A percentile compares a stretch with the other conserved stretches of the same genome.
phyloP scores from a whole-genome alignment of 2,329 filamentous ascomycete species.

The Xylariomycetidae sp. region DNA sequence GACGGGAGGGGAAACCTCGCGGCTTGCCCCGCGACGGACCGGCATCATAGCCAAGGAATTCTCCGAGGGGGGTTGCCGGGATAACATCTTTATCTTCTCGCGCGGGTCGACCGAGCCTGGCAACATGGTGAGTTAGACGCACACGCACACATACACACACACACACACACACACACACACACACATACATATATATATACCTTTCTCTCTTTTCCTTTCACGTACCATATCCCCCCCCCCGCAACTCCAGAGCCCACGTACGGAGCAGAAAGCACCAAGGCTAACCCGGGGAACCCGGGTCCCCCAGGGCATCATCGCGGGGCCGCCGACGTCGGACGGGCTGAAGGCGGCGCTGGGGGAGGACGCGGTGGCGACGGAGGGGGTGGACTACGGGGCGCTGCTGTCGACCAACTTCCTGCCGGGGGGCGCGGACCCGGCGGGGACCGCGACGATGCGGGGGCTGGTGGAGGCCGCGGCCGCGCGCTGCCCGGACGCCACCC shows the following conservation, averaged over 20 bases:
- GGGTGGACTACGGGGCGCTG: conserved; percentile 21
- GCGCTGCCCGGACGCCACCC: conserved; percentile 27
- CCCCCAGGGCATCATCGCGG: conserved; percentile 6
- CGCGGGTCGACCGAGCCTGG: conserved; percentile 28
- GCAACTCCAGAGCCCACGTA: too few species aligned
- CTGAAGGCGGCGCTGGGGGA: conserved; percentile 7
- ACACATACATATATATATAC: too few species aligned
- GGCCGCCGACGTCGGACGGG: conserved; percentile 6
- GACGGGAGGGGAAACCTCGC: neutral
- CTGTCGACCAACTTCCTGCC: conserved; percentile 23
- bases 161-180: too few species aligned
- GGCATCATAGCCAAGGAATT: conserved; percentile 22
- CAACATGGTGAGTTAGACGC: conserved; percentile 30
- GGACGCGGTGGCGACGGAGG: conserved; percentile 7
- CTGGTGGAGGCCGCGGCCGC: conserved; percentile 22
- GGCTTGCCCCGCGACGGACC: conserved; percentile 2
- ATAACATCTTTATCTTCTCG: conserved; percentile 29
- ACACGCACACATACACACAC: neutral
- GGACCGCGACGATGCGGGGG: conserved; percentile 23
- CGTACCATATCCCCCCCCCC: too few species aligned
- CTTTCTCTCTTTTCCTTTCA: too few species aligned
- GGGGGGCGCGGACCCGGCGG: conserved; percentile 21
- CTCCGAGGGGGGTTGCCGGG: conserved; percentile 20
- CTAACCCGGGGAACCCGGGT: too few species aligned
- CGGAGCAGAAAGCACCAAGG: too few species aligned